A percentile compares a stretch with the other conserved stretches of the same genome.
phyloP scores from a whole-genome alignment of 352 stramenopile species.

The Hyaloperonospora arabidopsidis region DNA sequence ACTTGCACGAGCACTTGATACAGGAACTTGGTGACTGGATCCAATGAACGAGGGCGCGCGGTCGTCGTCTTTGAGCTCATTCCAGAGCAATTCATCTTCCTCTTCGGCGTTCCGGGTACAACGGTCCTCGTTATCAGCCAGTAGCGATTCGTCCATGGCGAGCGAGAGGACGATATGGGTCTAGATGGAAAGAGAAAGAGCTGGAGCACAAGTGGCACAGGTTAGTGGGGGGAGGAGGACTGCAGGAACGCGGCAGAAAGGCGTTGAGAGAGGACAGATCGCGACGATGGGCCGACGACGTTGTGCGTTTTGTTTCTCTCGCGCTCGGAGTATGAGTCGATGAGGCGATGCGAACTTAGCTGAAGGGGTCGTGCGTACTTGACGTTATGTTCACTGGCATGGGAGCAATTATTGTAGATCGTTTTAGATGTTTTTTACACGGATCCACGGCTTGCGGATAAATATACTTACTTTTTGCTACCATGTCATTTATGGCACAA shows the following conservation, averaged over 20 bases:
- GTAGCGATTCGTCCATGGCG: conserved; percentile 63
- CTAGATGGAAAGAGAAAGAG: conserved; percentile 6
- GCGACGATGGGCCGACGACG: neutral
- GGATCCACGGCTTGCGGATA: too few relatives aligned
- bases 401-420: too few relatives aligned
- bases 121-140: conserved; percentile 31
- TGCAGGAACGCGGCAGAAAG: neutral
- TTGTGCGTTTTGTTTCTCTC: conserved; percentile 6
- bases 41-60: conserved; percentile 21
- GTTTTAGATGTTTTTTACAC: too few relatives aligned
- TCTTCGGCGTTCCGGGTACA: conserved; percentile 24
- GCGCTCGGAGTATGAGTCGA: too few relatives aligned
- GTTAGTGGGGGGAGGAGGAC: neutral
- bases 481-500: too few relatives aligned
- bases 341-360: too few relatives aligned
- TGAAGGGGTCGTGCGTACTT: too few relatives aligned
- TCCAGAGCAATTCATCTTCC: conserved; percentile 76
- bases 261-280: conserved; percentile 2
- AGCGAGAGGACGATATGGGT: neutral
- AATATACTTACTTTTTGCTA: too few relatives aligned
- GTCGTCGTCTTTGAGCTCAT: conserved; percentile 64
- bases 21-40: conserved; percentile 13
- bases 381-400: too few relatives aligned
- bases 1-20: conserved; percentile 21
- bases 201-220: conserved; percentile 5